Evolutionary conservation across 2,329 filamentous ascomycete genomes (phyloP), one percentile per base, ranked within the genome.

Genomic region (Sclerotinia minor): DNA sequence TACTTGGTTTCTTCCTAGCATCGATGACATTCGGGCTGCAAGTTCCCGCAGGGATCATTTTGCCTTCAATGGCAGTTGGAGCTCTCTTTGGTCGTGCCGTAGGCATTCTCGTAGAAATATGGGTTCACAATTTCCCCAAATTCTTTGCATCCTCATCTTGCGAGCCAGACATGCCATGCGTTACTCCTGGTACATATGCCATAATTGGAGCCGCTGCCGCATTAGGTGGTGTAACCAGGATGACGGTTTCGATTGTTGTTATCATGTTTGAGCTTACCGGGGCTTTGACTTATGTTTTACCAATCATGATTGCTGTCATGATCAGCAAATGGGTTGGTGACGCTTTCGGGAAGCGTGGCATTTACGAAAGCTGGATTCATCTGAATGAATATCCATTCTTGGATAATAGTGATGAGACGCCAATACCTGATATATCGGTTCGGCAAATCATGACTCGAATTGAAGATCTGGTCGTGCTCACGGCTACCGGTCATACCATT

Each of bases 191-290:
- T 19, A 96, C 94, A 1, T 99, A 99, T 77, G 95, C 95, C 71
- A 96, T 99, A 74, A 91, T 99, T 70, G 95, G 95, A 45, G 95
- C 95, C 0, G 94, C 95, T 0, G 94, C 95, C 5, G 92, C 94
- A n/a, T 87, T 99, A 1, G 92, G 92, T 7, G 95, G 95, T 59
- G 92, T 96, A 47, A 98, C 94, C 24, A 88, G 94, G 73, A 96
- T 99, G 89, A 99, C 95, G 0, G 93, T 97, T 15, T 97, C 94
- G 17, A 97, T 99, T 72, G 94, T 99, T 5, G 95, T 98, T 75
- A 99, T 99, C 80, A 97, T 97, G 91, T 99, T 99, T 76, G 95
- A 99, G 81, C 88, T 99, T 67, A 99, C 95, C 0, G 95, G 95
- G 64, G 95, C 95, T 1, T 84, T 99, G 38, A 96, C 93, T 0